Base-by-base conservation (phyloP, 202 grass and related monocot genomes). In the Hordeum pubiflorum region DNA sequence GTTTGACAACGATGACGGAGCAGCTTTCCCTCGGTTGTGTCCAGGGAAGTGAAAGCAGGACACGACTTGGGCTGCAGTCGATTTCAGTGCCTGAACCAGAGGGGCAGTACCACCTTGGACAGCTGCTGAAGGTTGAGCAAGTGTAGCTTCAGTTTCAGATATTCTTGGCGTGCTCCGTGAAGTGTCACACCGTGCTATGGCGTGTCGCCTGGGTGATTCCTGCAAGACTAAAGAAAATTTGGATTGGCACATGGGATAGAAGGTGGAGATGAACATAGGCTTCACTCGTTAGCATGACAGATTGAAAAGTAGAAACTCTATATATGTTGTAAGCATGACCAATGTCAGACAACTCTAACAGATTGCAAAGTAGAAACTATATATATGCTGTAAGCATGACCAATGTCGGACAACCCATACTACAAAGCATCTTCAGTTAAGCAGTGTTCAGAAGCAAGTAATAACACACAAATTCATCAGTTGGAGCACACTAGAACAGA, bases 41-140 rank as follows among this genome's bases (percentile, higher is more conserved):
- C 94, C 94, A 13, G 94, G 92, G 58, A 97, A 97, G 74, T 97
- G 94, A 81, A 97, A 97, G 43, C 90, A 97, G 8, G 90, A 75
- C 66, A 89, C 84, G 39, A 89, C 79, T 79, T 94, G 78, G 20
- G 20, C 72, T 46, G 90, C 89, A 76, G 86, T 80, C 64, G 75
- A 88, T 69, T 94, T 71, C 32, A 97, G 79, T 63, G 90, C 94
- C 26, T 89, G 50, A 77, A 92, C 52, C 36, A 97, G 86, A 48
- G 90, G 91, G 26, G 85, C 80, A 14, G 73, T 55, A 65, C 5
- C 61, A 77, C 39, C 62, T 72, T 85, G 68, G 24, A 20, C 11
- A 63, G 9, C 31, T 54, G 1, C 11, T 77, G 59, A 81, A 79
- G 80, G 38, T 72, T 91, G 31, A 32, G 67, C 36, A 21, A 52